A percentile compares a stretch with the other conserved stretches of the same genome.
Evolutionary conservation across 2,329 filamentous ascomycete genomes (phyloP).

Genomic region (Fusarium irregulare): DNA sequence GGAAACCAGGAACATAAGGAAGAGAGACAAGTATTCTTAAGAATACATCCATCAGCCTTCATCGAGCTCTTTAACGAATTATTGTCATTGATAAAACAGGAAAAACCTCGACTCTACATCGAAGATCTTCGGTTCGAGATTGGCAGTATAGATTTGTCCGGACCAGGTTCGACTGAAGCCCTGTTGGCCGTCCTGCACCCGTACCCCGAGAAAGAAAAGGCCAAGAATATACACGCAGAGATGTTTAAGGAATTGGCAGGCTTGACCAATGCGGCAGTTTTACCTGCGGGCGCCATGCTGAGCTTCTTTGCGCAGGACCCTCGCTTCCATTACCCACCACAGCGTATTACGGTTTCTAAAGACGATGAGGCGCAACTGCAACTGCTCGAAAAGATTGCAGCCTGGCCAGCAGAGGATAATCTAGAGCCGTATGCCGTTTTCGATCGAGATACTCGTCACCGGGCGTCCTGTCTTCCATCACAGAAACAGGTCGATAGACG

Average conservation of each 20-base stretch:
- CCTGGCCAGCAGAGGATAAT: conserved; percentile 73
- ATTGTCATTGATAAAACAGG: conserved; percentile 66
- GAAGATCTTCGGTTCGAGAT: conserved; percentile 78
- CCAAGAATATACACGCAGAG: conserved; percentile 55
- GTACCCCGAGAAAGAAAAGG: conserved; percentile 51
- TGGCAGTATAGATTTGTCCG: conserved; percentile 68
- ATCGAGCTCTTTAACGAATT: conserved; percentile 74
- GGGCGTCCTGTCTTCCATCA: conserved; percentile 73
- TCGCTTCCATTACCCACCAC: conserved; percentile 80
- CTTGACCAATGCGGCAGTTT: conserved; percentile 74
- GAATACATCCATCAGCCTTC: conserved; percentile 86
- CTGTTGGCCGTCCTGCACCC: conserved; percentile 75
- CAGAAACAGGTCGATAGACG: conserved; percentile 86
- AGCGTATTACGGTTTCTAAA: conserved; percentile 59
- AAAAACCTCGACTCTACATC: conserved; percentile 70
- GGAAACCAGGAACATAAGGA: conserved; percentile 37
- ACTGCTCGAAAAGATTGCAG: conserved; percentile 70
- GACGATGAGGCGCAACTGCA: conserved; percentile 51
- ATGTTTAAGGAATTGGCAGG: conserved; percentile 65
- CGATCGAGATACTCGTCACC: conserved; percentile 72
- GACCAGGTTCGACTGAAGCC: conserved; percentile 81
- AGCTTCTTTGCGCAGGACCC: conserved; percentile 82
- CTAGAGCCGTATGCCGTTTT: conserved; percentile 69
- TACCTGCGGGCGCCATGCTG: conserved; percentile 77
- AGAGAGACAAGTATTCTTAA: conserved; percentile 69